Conservation (phyloP, 805 yeast species). For the Myxozyma melibiosi region DNA sequence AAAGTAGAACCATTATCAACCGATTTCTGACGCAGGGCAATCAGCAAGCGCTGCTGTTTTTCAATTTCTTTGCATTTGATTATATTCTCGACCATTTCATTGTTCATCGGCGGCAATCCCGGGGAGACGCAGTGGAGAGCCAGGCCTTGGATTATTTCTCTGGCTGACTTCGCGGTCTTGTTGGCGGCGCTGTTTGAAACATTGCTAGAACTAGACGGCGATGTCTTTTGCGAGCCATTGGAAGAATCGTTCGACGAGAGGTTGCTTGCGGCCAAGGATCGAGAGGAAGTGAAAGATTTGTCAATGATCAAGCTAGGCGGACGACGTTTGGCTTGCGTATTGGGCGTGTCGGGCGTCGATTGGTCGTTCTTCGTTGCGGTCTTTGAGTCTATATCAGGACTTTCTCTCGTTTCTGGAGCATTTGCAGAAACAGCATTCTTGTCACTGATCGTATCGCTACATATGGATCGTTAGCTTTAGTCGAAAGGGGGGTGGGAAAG, state of each 20-base stretch:
- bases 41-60: slow-evolving; percentile 38
- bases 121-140: slow-evolving; percentile 42
- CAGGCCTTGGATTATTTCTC: slow-evolving; percentile 39
- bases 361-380: too few species aligned
- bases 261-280: background rate
- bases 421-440: too few species aligned
- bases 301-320: slow-evolving; percentile 23
- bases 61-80: slow-evolving; percentile 36
- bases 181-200: slow-evolving; percentile 11
- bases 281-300: background rate
- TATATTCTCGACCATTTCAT: slow-evolving; percentile 35
- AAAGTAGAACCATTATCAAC: background rate
- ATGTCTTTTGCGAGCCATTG: slow-evolving; percentile 7
- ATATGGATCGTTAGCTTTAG: too few species aligned
- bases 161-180: slow-evolving; percentile 29
- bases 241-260: background rate
- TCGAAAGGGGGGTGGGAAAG: too few species aligned
- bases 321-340: slow-evolving; percentile 12
- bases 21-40: slow-evolving; percentile 34
- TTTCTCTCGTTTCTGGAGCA: too few species aligned
- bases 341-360: too few species aligned
- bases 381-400: too few species aligned
- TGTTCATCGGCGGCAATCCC: slow-evolving; percentile 36
- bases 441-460: too few species aligned
- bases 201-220: slow-evolving; percentile 9